Evolutionary conservation across 2,329 filamentous ascomycete genomes (phyloP), one percentile per base, ranked within the genome.

Genomic region (Cordyceps javanica): DNA sequence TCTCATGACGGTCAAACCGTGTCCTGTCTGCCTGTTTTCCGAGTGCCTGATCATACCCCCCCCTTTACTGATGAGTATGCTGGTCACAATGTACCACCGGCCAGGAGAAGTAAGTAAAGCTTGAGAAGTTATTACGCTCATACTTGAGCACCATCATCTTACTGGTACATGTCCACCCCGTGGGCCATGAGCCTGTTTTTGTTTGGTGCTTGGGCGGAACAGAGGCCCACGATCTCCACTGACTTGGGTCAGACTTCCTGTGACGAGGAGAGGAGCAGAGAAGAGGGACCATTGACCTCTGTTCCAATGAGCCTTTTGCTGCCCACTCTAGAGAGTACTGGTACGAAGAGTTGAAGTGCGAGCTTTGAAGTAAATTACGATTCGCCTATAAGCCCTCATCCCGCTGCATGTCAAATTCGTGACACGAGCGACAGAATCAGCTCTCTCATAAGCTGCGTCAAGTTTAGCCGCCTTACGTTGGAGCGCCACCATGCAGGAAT

Each of bases 401-500:
- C 13, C 14, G 14, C 14, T n/a, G 36, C 36, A 38, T 38, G 41
- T 23, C 39, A 38, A 45, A 14, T 41, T 26, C 14, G 39, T 14
- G 25, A 26, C 9, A 19, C 19, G 53, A n/a, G 8, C 5, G 6
- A 9, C 14, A 46, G 25, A 46, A 46, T 46, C 38, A 36, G 39
- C 41, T 45, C 52, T 28, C 32, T 55, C 41, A 55, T 55, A 45
- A 55, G 52, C 41, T 55, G 28, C 52, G 41, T 46, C 52, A 55
- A n/a, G 21, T 13, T 45, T 55, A 46, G 16, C 53, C 53, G 42
- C 53, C 42, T 48, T 30, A 41, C 42, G 41, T 46, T 39, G 41
- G 53, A 38, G 53, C 53, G 42, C 32, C 32, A 55, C 32, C 13
- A 54, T 54, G 39, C 51, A 34, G 19, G 39, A 32, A 26, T 39